Evolutionary conservation across 2,329 filamentous ascomycete genomes (phyloP).

Genomic region (Sclerotinia borealis): DNA sequence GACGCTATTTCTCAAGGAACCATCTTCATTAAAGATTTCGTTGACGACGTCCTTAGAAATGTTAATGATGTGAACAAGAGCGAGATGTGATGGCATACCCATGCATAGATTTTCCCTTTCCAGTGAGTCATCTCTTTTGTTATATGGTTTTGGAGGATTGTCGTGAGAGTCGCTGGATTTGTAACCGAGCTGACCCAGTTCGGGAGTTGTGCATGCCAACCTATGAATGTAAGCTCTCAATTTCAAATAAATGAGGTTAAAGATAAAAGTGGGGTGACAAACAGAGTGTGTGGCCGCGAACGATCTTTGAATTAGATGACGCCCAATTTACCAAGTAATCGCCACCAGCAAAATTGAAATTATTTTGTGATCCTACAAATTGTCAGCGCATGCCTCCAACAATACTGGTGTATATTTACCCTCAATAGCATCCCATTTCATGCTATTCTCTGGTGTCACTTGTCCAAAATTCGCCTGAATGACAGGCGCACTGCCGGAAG

Average conservation of each 20-base stretch:
- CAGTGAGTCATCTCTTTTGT: conserved; percentile 50
- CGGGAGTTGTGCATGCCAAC: conserved; percentile 57
- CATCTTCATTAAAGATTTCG: conserved; percentile 50
- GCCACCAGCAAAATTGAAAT: conserved; percentile 50
- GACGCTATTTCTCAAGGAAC: conserved; percentile 35
- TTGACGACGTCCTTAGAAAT: conserved; percentile 51
- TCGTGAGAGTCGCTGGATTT: conserved; percentile 41
- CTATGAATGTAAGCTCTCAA: conserved; percentile 35
- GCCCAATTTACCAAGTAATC: conserved; percentile 58
- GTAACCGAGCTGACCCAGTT: conserved; percentile 53
- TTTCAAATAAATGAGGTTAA: conserved; percentile 63
- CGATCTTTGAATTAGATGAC: conserved; percentile 46
- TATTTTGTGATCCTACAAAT: conserved; percentile 34
- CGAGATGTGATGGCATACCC: conserved; percentile 29
- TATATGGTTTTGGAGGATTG: conserved; percentile 55
- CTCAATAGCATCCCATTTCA: conserved; percentile 61
- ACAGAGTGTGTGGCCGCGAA: conserved; percentile 65
- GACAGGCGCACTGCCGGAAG: conserved; percentile 42
- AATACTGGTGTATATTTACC: conserved; percentile 15
- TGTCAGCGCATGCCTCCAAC: not conserved
- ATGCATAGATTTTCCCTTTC: conserved; percentile 57
- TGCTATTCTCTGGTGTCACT: conserved; percentile 61
- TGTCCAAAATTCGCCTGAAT: conserved; percentile 57
- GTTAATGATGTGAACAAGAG: not conserved
- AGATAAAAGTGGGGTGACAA: conserved; percentile 40